Evolutionary conservation across 2,329 filamentous ascomycete genomes (phyloP).

Genomic region (Conoideocrella luteorostrata): DNA sequence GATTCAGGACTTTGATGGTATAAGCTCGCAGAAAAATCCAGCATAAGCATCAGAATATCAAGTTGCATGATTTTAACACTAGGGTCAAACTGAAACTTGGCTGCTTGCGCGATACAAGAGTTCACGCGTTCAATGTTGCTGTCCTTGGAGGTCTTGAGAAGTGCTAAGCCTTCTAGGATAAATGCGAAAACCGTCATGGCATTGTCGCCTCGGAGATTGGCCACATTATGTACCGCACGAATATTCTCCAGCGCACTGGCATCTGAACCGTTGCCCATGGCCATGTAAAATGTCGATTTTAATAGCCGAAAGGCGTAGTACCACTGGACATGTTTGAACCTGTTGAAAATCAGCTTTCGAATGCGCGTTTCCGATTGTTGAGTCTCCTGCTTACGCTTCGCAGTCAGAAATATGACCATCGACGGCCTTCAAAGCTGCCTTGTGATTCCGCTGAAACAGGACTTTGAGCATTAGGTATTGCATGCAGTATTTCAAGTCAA

Average conservation of each 20-base stretch:
- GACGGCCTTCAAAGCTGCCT: constrained; percentile 65
- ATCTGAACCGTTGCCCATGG: constrained; percentile 55
- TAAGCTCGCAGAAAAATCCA: constrained; percentile 66
- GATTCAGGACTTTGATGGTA: constrained; percentile 54
- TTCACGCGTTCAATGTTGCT: constrained; percentile 67
- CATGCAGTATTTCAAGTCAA: constrained; percentile 71
- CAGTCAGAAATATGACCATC: constrained; percentile 64
- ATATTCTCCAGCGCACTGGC: constrained; percentile 61
- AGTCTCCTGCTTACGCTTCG: constrained; percentile 44
- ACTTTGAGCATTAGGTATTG: constrained; percentile 66
- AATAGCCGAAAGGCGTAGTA: constrained; percentile 71
- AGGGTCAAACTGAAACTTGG: constrained; percentile 63
- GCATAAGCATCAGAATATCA: constrained; percentile 55
- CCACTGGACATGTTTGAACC: constrained; percentile 64
- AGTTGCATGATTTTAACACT: constrained; percentile 60
- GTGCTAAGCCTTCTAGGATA: constrained; percentile 62
- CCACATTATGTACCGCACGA: constrained; percentile 53
- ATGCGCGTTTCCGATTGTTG: neutral
- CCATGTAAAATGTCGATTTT: constrained; percentile 62
- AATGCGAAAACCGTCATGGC: constrained; percentile 60
- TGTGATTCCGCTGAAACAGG: constrained; percentile 63
- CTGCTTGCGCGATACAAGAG: constrained; percentile 64
- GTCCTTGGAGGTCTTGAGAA: constrained; percentile 57
- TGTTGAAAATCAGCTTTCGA: constrained; percentile 17
- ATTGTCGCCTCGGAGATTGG: constrained; percentile 53